Evolutionary conservation across 495 filamentous ascomycete genomes (phyloP).

Genomic region (Aspergillus hancockii): DNA sequence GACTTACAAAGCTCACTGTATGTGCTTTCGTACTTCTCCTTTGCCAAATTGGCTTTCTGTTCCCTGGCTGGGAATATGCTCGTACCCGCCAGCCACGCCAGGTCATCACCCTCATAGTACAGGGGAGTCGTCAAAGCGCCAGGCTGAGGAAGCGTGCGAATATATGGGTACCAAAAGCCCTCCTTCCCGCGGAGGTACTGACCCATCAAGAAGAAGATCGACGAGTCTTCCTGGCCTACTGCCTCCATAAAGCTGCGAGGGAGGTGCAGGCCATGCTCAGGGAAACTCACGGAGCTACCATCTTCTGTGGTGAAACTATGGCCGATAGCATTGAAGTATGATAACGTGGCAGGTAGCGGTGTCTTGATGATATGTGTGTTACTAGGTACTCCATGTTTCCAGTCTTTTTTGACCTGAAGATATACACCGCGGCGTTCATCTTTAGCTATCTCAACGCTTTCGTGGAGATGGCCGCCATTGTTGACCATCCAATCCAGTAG

Average conservation of each 20-base stretch:
- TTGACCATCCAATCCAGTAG: conserved; percentile 44
- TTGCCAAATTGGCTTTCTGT: conserved; percentile 45
- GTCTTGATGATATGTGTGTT: conserved; percentile 46
- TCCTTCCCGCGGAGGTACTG: conserved; percentile 49
- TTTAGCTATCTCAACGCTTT: conserved; percentile 40
- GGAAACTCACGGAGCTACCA: conserved; percentile 27
- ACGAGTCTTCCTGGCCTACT: conserved; percentile 39
- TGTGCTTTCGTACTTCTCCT: conserved; percentile 48
- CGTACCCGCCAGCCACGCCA: conserved; percentile 59
- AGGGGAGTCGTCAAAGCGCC: conserved; percentile 56
- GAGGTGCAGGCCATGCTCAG: conserved; percentile 36
- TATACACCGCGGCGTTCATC: conserved; percentile 48
- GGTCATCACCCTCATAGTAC: conserved; percentile 58
- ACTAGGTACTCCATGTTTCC: conserved; percentile 24
- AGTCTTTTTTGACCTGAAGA: conserved; percentile 39
- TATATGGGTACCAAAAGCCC: conserved; percentile 66
- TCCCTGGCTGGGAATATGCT: conserved; percentile 54
- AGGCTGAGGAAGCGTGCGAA: conserved; percentile 56
- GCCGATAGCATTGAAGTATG: conserved; percentile 53
- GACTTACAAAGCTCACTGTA: conserved; percentile 36
- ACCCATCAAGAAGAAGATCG: conserved; percentile 57
- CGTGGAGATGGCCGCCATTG: conserved; percentile 45
- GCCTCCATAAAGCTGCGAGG: conserved; percentile 38
- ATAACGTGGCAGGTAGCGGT: conserved; percentile 49
- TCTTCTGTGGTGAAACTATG: conserved; percentile 17